A percentile compares a stretch with the other conserved stretches of the same genome.
Conservation (phyloP, 495 filamentous ascomycete species). For the Aspergillus wentii region DNA sequence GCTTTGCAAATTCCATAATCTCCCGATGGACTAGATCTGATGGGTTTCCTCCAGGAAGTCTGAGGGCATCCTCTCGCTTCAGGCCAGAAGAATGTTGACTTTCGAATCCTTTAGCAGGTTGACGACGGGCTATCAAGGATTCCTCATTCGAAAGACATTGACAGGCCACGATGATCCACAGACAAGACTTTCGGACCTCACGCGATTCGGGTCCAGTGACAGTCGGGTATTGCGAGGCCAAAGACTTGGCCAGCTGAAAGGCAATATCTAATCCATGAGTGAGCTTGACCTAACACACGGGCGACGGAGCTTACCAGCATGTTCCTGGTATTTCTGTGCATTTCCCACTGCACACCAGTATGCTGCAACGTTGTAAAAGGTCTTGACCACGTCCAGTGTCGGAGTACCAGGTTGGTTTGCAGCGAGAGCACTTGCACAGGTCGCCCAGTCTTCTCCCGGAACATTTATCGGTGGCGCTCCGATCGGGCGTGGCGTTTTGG, state of each 20-base stretch:
- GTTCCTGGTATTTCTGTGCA: background rate
- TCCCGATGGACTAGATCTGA: background rate
- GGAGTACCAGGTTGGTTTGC: background rate
- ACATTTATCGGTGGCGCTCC: no score
- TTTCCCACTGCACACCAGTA: constrained; percentile 1
- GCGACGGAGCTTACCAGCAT: background rate
- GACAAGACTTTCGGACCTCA: background rate
- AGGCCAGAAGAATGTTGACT: no score
- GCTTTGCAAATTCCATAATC: background rate
- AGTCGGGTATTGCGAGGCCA: background rate
- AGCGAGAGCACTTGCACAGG: background rate
- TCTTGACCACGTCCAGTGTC: background rate
- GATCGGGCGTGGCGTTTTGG: background rate
- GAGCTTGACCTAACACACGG: background rate
- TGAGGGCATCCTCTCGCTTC: background rate
- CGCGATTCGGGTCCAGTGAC: background rate
- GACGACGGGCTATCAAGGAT: background rate
- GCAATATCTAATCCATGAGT: background rate
- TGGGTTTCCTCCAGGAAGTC: background rate
- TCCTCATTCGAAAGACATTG: background rate
- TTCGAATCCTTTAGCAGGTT: no score
- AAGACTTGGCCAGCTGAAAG: background rate
- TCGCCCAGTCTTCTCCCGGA: background rate
- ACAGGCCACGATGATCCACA: background rate
- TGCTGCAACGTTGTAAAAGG: background rate